phyloP scores from a whole-genome alignment of 768 basidiomycete genomes.

The Mycena chlorophos region DNA sequence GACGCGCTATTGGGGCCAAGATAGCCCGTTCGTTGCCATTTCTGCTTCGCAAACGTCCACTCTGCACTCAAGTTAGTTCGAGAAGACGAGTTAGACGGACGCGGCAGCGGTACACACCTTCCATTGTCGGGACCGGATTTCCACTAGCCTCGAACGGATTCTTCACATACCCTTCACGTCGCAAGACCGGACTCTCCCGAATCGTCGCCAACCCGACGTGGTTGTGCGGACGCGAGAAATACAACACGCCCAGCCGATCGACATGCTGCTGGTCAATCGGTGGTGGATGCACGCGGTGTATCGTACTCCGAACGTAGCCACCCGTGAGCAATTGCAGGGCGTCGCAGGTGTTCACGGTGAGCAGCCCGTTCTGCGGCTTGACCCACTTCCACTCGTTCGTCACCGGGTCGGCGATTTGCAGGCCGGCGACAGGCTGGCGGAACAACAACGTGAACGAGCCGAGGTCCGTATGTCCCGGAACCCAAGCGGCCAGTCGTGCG shows the following conservation, averaged over 20 bases:
- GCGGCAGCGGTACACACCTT: too few relatives aligned
- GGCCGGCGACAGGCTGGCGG: slow-evolving; percentile 54
- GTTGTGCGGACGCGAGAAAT: slow-evolving; percentile 51
- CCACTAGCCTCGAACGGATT: slow-evolving; percentile 47
- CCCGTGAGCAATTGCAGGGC: slow-evolving; percentile 49
- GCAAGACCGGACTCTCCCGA: slow-evolving; percentile 43
- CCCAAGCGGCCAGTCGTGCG: slow-evolving; percentile 36
- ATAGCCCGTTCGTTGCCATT: slow-evolving; percentile 38
- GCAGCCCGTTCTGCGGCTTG: slow-evolving; percentile 47
- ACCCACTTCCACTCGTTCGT: slow-evolving; percentile 57
- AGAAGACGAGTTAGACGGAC: too few relatives aligned
- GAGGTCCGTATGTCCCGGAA: slow-evolving; percentile 49
- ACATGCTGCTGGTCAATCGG: slow-evolving; percentile 53
- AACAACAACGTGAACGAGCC: slow-evolving; percentile 54
- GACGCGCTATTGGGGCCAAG: slow-evolving; percentile 14
- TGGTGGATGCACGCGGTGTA: slow-evolving; percentile 48
- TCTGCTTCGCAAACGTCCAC: slow-evolving; percentile 50
- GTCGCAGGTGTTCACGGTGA: slow-evolving; percentile 54
- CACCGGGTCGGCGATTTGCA: slow-evolving; percentile 49
- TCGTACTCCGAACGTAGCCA: slow-evolving; percentile 45
- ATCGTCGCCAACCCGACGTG: slow-evolving; percentile 44
- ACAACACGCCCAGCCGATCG: slow-evolving; percentile 52
- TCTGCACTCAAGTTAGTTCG: slow-evolving; percentile 26
- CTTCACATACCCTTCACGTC: slow-evolving; percentile 43
- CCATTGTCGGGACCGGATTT: slow-evolving; percentile 47